Conservation (phyloP, 441 rosid species). For the Populus hybrid region DNA sequence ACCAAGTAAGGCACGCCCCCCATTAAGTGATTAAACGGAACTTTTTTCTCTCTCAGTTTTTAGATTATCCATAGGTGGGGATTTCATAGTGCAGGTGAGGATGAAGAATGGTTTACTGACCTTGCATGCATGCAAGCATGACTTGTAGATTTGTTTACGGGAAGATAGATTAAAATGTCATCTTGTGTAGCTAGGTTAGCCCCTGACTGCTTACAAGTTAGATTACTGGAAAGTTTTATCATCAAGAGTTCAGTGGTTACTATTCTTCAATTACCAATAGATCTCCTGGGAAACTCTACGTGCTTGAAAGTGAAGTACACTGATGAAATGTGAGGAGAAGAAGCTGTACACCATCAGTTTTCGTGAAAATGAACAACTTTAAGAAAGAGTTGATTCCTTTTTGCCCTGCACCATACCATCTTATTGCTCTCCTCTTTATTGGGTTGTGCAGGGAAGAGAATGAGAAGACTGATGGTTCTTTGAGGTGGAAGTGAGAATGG, state of each 20-base stretch:
- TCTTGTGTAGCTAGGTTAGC: neutral
- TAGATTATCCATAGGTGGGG: neutral
- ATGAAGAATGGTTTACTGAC: neutral
- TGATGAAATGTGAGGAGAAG: neutral
- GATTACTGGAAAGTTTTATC: neutral
- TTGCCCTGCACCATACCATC: too few relatives aligned
- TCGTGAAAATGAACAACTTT: too few relatives aligned
- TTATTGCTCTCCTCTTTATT: too few relatives aligned
- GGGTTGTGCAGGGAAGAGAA: too few relatives aligned
- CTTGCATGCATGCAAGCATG: neutral
- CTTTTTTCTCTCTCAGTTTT: neutral
- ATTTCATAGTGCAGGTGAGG: neutral
- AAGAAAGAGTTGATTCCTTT: too few relatives aligned
- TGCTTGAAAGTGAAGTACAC: neutral
- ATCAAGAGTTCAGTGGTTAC: neutral
- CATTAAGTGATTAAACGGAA: neutral
- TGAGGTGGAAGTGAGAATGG: too few relatives aligned
- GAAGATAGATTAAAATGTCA: neutral
- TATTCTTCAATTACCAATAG: neutral
- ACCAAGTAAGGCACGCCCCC: slow-evolving; percentile 39
- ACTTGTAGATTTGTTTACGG: neutral
- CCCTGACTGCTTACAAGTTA: neutral
- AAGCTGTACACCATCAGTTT: neutral
- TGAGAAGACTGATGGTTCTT: too few relatives aligned
- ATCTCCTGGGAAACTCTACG: neutral